Conservation (phyloP, 768 basidiomycete genomes). For the Sporobolomyces pararoseus region DNA sequence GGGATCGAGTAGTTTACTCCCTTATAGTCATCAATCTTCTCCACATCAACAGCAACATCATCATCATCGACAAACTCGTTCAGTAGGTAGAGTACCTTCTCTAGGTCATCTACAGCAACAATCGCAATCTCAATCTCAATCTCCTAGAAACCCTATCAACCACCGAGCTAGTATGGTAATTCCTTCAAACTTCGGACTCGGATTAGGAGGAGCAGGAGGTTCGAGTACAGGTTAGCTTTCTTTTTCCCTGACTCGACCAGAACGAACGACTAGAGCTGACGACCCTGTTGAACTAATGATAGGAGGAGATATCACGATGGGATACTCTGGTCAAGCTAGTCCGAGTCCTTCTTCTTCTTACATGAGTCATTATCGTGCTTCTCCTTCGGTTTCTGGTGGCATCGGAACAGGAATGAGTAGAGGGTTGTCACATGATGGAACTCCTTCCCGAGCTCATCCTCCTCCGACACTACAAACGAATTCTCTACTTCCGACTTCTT, state of each 20-base stretch:
- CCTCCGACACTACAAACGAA: background rate
- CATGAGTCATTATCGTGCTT: background rate
- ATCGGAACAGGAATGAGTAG: background rate
- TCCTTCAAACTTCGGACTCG: background rate
- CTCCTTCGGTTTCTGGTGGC: background rate
- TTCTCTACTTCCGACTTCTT: constrained; percentile 27
- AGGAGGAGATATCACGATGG: background rate
- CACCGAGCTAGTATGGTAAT: background rate
- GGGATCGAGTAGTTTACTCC: too few species aligned
- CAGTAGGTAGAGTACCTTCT: constrained; percentile 16
- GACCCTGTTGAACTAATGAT: too few species aligned
- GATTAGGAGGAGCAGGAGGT: background rate
- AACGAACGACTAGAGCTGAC: too few species aligned
- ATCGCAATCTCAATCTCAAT: too few species aligned
- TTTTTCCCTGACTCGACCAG: background rate
- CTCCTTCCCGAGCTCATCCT: background rate
- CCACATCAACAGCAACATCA: background rate
- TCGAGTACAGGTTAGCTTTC: background rate
- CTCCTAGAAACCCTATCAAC: background rate
- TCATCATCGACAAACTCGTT: constrained; percentile 23
- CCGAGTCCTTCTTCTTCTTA: background rate
- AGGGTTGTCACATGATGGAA: constrained; percentile 7
- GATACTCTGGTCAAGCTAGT: constrained; percentile 31
- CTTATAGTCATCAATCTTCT: too few species aligned
- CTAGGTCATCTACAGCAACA: background rate